Percentiles rank a stretch among this genome's conserved stretches.
phyloP scores from a whole-genome alignment of 768 basidiomycete species.

The Lactifluus echinatus region DNA sequence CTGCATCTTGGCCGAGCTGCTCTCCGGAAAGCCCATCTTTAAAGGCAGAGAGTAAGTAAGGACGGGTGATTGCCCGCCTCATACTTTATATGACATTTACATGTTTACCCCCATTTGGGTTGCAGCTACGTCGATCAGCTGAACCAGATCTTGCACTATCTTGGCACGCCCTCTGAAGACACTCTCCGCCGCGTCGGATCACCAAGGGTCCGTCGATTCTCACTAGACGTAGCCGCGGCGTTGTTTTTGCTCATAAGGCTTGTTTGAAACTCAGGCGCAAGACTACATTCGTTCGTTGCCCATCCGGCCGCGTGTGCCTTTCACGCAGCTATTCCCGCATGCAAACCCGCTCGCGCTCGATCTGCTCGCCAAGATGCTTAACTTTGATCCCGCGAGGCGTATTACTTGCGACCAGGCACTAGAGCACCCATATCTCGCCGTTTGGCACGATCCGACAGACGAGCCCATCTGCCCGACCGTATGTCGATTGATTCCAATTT shows the following conservation, averaged over 20 bases:
- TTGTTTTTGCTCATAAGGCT: not conserved
- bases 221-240: not conserved
- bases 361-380: slow-evolving; percentile 81
- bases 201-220: slow-evolving; percentile 56
- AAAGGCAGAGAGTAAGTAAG: slow-evolving; percentile 90
- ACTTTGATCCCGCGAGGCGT: slow-evolving; percentile 94
- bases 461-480: slow-evolving; percentile 82
- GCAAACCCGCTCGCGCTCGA: slow-evolving; percentile 94
- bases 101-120: not conserved
- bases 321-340: slow-evolving; percentile 84
- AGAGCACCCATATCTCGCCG: slow-evolving; percentile 88
- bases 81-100: not conserved
- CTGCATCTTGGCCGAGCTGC: slow-evolving; percentile 87
- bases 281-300: slow-evolving; percentile 98
- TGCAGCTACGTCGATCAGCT: slow-evolving; percentile 93
- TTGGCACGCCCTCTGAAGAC: slow-evolving; percentile 97
- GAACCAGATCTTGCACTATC: slow-evolving; percentile 94
- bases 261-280: slow-evolving; percentile 57
- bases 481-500: too few species aligned
- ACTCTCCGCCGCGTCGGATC: slow-evolving; percentile 94
- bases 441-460: slow-evolving; percentile 97
- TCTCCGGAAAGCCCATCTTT: slow-evolving; percentile 92
- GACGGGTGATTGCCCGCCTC: too few species aligned
- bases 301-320: slow-evolving; percentile 91
- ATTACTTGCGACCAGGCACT: slow-evolving; percentile 95